Conservation (phyloP, 2,329 filamentous ascomycete genomes). For the Claviceps monticola region DNA sequence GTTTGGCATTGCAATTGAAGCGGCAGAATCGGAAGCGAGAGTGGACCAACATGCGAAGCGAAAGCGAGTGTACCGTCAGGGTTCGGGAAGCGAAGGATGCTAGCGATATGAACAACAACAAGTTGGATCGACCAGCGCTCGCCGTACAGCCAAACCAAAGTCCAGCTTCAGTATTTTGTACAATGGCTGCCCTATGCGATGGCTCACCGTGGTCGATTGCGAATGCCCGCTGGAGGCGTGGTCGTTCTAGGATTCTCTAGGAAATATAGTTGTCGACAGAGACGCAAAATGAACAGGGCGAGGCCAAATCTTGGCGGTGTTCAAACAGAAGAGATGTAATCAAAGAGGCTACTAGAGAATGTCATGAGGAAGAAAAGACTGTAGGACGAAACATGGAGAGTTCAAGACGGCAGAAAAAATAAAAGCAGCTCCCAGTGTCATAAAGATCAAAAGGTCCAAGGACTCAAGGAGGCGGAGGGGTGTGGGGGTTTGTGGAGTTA, state of each 20-base stretch:
- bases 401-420: background rate
- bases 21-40: background rate
- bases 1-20: conserved; percentile 7
- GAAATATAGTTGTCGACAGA: background rate
- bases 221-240: background rate
- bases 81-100: background rate
- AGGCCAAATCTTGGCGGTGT: background rate
- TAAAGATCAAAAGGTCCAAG: background rate
- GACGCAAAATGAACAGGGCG: background rate
- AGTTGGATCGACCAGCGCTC: background rate
- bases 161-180: conserved; percentile 4
- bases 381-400: background rate
- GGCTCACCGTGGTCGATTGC: background rate
- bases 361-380: background rate
- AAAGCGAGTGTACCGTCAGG: background rate
- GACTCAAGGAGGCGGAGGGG: conserved; percentile 1
- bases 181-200: background rate
- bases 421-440: conserved; percentile 2
- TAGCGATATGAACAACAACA: background rate
- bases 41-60: background rate
- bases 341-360: conserved; percentile 2
- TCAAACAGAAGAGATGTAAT: background rate
- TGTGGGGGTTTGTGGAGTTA: conserved; percentile 1
- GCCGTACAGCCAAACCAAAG: conserved; percentile 2
- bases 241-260: background rate